These are phyloP conservation scores for Sporisorium scitamineum DNA, from an alignment of 1,284 basidiomycete genomes.

Conservation along the genomic window DNA sequence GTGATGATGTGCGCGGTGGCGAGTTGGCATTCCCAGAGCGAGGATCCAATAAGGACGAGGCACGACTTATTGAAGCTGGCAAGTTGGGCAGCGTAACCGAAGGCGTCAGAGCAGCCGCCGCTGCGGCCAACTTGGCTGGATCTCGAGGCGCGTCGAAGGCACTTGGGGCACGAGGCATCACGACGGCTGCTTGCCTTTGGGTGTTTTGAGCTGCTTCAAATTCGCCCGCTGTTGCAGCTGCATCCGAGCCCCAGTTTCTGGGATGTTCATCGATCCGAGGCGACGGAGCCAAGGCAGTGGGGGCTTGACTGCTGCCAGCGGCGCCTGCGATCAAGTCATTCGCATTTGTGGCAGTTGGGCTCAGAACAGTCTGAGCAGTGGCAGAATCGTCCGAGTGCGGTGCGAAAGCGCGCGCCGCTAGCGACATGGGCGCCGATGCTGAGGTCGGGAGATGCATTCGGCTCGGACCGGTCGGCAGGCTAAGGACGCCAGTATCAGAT, in stretches of 20 bases:
- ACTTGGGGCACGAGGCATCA: conserved; percentile 43
- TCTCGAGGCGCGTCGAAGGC: conserved; percentile 49
- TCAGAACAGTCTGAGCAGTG: not conserved
- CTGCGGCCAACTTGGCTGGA: conserved; percentile 51
- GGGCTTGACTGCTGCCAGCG: not conserved
- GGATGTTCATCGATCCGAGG: conserved; percentile 31
- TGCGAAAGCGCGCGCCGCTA: not conserved
- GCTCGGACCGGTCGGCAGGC: not conserved
- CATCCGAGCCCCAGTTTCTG: not conserved
- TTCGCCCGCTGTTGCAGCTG: not conserved
- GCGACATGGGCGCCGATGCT: conserved; percentile 18
- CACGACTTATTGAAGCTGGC: conserved; percentile 30
- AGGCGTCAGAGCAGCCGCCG: conserved; percentile 19
- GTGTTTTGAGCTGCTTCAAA: not conserved
- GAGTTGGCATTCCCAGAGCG: conserved; percentile 41
- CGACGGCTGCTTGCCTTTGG: conserved; percentile 11
- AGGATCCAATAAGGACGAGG: conserved; percentile 29
- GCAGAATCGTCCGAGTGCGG: not conserved
- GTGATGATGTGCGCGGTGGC: conserved; percentile 48
- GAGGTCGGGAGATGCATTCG: conserved; percentile 17
- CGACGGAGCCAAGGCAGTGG: conserved; percentile 27
- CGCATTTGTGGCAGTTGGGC: not conserved
- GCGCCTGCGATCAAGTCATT: not conserved
- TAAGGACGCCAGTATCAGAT: not conserved
- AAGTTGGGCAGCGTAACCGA: conserved; percentile 40